Evolutionary conservation across 768 basidiomycete genomes (phyloP).

Genomic region (Auricularia heimuer): DNA sequence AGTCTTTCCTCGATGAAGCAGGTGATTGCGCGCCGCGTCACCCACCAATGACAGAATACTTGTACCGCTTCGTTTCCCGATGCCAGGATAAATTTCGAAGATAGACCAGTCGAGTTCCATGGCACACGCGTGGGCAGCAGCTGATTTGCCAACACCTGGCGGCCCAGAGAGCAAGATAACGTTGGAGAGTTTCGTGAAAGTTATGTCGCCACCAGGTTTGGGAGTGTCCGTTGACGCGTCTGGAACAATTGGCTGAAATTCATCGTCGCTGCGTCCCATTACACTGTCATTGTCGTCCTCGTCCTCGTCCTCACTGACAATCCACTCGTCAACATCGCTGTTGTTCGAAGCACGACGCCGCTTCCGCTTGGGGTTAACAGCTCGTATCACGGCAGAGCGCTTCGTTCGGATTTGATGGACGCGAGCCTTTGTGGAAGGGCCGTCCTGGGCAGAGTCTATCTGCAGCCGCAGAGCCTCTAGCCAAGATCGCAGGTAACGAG

Average conservation of each 20-base stretch:
- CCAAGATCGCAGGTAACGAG: constrained; percentile 71
- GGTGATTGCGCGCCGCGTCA: constrained; percentile 89
- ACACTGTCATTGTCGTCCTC: constrained; percentile 14
- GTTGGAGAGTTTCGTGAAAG: constrained; percentile 49
- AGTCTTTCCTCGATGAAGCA: constrained; percentile 32
- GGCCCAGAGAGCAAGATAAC: constrained; percentile 81
- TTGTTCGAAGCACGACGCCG: constrained; percentile 44
- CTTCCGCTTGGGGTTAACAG: constrained; percentile 43
- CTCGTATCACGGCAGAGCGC: constrained; percentile 49
- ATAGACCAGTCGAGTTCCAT: constrained; percentile 92
- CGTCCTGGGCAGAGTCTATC: constrained; percentile 18
- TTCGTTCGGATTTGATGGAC: constrained; percentile 24
- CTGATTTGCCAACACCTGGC: constrained; percentile 80
- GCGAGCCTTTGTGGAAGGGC: constrained; percentile 5
- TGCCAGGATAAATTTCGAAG: constrained; percentile 93
- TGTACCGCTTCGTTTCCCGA: constrained; percentile 76
- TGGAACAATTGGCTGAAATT: neutral
- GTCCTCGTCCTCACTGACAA: constrained; percentile 37
- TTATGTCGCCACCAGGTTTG: neutral
- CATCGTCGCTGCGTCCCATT: neutral
- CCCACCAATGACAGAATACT: constrained; percentile 76
- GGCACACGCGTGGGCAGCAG: constrained; percentile 87
- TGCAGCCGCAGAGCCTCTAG: constrained; percentile 58
- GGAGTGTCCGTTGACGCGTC: neutral
- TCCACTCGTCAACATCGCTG: constrained; percentile 37